Percentiles rank a stretch among this genome's conserved stretches.
These are phyloP conservation scores for Clitoria ternatea DNA, from an alignment of 306 rosid species.

Conservation along the genomic window DNA sequence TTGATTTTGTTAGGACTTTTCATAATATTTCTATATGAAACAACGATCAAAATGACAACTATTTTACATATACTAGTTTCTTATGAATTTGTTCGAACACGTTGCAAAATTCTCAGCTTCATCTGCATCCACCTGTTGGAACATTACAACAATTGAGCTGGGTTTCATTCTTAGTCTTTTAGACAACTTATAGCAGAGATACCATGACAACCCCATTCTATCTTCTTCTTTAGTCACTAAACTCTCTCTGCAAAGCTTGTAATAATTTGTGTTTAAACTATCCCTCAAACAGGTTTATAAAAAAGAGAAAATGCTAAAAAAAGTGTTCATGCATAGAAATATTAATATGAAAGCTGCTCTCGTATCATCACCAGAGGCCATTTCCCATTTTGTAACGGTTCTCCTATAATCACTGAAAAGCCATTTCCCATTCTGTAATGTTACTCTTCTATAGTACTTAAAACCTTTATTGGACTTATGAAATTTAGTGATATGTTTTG, in stretches of 20 bases:
- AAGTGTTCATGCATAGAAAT: too few species aligned
- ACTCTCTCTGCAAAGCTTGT: not conserved
- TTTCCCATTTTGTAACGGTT: not conserved
- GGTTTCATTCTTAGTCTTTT: conserved; percentile 1
- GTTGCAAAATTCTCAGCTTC: conserved; percentile 77
- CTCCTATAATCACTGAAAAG: not conserved
- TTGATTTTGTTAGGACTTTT: too few species aligned
- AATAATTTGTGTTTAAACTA: not conserved
- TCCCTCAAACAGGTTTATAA: not conserved
- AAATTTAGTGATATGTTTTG: too few species aligned
- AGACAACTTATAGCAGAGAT: conserved; percentile 4
- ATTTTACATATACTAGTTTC: conserved; percentile 51
- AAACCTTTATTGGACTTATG: too few species aligned
- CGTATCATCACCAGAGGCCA: not conserved
- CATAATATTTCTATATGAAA: not conserved
- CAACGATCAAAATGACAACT: not conserved
- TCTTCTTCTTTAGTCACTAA: not conserved
- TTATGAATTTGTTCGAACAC: conserved; percentile 61
- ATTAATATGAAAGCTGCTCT: not conserved
- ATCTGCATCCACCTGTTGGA: conserved; percentile 54
- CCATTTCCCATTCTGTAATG: not conserved
- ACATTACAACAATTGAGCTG: conserved; percentile 21
- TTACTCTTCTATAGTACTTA: not conserved
- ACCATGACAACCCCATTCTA: not conserved
- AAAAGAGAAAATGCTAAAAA: too few species aligned